A percentile compares a stretch with the other conserved stretches of the same genome.
These are phyloP conservation scores for Jaenimonas drosophilae DNA, from an alignment of 208 protist genomes.

Conservation along the genomic window DNA sequence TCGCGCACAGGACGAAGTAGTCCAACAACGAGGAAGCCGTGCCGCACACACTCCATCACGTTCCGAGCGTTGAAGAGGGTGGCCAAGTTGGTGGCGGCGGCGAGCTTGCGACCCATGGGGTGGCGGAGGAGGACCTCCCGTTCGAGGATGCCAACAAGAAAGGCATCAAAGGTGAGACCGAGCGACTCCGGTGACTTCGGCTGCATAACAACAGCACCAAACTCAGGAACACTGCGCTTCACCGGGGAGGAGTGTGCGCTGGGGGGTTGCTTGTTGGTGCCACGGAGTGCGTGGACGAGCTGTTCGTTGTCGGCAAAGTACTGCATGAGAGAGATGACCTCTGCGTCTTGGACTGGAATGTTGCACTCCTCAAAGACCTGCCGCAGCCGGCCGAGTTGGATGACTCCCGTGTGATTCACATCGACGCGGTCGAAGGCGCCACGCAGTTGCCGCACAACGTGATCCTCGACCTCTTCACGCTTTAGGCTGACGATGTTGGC, in stretches of 20 bases:
- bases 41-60: conserved; percentile 65
- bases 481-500: conserved; percentile 70
- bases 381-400: conserved; percentile 46
- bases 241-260: not conserved
- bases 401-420: conserved; percentile 66
- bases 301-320: conserved; percentile 58
- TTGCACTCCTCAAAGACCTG: conserved; percentile 56
- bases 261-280: not conserved
- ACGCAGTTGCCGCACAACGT: conserved; percentile 72
- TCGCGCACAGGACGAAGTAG: conserved; percentile 45
- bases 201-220: too few relatives aligned
- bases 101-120: conserved; percentile 68
- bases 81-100: conserved; percentile 68
- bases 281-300: too few relatives aligned
- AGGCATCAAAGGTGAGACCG: conserved; percentile 76
- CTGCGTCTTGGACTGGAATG: conserved; percentile 39
- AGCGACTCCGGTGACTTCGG: conserved; percentile 8
- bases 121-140: conserved; percentile 76
- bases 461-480: conserved; percentile 61
- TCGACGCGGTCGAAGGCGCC: conserved; percentile 82
- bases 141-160: conserved; percentile 67
- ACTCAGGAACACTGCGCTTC: not conserved
- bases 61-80: conserved; percentile 65
- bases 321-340: conserved; percentile 62
- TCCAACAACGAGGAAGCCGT: conserved; percentile 73